These are phyloP conservation scores for Chalciporus piperatus DNA, from an alignment of 768 basidiomycete species.

Conservation along the genomic window DNA sequence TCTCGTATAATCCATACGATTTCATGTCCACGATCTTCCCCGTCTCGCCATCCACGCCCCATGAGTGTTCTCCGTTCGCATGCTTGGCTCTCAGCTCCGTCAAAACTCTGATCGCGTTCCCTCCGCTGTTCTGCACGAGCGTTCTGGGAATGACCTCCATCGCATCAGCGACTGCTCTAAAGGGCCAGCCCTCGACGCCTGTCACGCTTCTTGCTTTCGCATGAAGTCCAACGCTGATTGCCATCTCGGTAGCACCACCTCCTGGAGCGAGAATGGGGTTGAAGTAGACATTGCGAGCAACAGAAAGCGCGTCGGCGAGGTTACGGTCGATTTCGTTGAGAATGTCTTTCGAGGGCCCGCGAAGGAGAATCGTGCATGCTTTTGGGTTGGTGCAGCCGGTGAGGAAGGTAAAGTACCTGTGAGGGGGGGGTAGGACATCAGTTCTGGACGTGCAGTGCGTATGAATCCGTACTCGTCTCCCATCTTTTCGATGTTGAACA, in stretches of 20 bases:
- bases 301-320: conserved; percentile 95
- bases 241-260: conserved; percentile 98
- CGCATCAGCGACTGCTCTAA: conserved; percentile 89
- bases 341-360: conserved; percentile 97
- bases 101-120: conserved; percentile 89
- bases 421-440: neutral
- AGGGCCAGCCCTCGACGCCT: conserved; percentile 90
- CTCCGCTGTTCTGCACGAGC: conserved; percentile 91
- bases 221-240: conserved; percentile 84
- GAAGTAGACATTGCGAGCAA: conserved; percentile 96
- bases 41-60: conserved; percentile 94
- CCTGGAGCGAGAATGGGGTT: conserved; percentile 93
- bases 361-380: conserved; percentile 96
- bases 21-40: conserved; percentile 98
- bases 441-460: neutral
- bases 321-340: conserved; percentile 98
- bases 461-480: conserved; percentile 73
- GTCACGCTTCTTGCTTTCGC: conserved; percentile 74
- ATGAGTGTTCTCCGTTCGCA: conserved; percentile 84
- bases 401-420: conserved; percentile 94
- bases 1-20: conserved; percentile 89
- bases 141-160: conserved; percentile 98
- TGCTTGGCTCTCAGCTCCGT: conserved; percentile 97
- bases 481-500: conserved; percentile 97
- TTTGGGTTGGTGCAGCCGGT: conserved; percentile 89